Evolutionary conservation across 2,329 filamentous ascomycete genomes (phyloP), one percentile per base, ranked within the genome.

Genomic region (Penicillium griseofulvum): DNA sequence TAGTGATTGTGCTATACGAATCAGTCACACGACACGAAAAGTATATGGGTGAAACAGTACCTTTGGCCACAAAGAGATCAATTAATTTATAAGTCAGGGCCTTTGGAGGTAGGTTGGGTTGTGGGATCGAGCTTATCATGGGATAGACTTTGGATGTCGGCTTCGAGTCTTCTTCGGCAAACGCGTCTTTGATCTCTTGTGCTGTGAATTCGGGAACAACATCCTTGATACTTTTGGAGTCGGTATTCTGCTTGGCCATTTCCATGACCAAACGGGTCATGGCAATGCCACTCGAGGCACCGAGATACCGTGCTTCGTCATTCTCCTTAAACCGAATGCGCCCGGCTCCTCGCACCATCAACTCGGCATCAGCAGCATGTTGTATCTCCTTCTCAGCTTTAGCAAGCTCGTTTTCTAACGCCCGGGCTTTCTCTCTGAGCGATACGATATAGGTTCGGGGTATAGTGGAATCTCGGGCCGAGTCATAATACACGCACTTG

Each of bases 181-280:
- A 76, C 76, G 90, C 78, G 78, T 88, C 83, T 83, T 87, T 80
- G 77, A 88, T 80, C 70, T 85, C 77, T 79, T 84, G 76, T 76
- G 86, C 69, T 72, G 85, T 72, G 76, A 85, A 70, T 83, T 92
- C 88, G 4, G 92, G 90, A 31, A 97, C 90, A 47, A 97, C 86
- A 64, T 97, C 91, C 55, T 91, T 91, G 70, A 97, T 97, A 62
- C 88, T 91, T 72, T 91, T 90, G 5, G 91, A 88, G 67, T 94
- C 89, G 26, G 91, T 95, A 68, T 93, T 96, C 60, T 91, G 88
- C 76, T 96, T 97, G 50, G 93, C 93, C 74, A 96, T 86, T 71
- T 97, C 92, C 89, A 99, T 97, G 11, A 99, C 87, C 63, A 97
- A 81, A 29, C 93, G 86, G 12, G 92, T 96, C 79, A 97, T 96